Evolutionary conservation across 1,284 basidiomycete genomes (phyloP).

Genomic region (Rhodotorula sp.): DNA sequence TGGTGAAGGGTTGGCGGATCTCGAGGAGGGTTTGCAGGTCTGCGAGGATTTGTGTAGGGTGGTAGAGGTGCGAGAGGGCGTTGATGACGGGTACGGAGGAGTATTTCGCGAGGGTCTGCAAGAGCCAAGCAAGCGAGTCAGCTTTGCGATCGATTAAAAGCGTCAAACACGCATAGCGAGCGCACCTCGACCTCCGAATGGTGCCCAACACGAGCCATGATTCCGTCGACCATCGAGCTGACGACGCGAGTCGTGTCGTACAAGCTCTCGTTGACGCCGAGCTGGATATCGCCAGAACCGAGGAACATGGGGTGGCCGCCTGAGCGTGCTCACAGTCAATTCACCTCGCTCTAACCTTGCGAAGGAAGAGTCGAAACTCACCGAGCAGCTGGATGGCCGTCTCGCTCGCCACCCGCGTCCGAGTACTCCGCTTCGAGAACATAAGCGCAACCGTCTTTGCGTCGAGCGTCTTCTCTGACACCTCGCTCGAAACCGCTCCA

Average conservation of each 20-base stretch:
- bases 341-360: neutral
- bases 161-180: neutral
- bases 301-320: conserved; percentile 85
- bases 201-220: conserved; percentile 91
- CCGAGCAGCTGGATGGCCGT: conserved; percentile 73
- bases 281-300: conserved; percentile 86
- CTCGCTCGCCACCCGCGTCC: conserved; percentile 87
- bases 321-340: conserved; percentile 29
- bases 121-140: too few relatives aligned
- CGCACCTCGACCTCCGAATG: conserved; percentile 88
- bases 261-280: conserved; percentile 89
- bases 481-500: neutral
- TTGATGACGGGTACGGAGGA: conserved; percentile 93
- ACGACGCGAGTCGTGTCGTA: conserved; percentile 84
- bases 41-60: conserved; percentile 93
- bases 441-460: conserved; percentile 82
- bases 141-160: too few relatives aligned
- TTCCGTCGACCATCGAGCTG: conserved; percentile 86
- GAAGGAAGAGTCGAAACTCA: conserved; percentile 11
- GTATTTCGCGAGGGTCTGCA: conserved; percentile 78
- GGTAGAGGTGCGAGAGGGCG: conserved; percentile 91
- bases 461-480: conserved; percentile 46
- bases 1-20: conserved; percentile 45
- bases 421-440: conserved; percentile 89
- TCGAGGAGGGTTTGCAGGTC: conserved; percentile 90